Base-by-base conservation (phyloP, 208 protist species). In the Trypanosoma congolense region DNA sequence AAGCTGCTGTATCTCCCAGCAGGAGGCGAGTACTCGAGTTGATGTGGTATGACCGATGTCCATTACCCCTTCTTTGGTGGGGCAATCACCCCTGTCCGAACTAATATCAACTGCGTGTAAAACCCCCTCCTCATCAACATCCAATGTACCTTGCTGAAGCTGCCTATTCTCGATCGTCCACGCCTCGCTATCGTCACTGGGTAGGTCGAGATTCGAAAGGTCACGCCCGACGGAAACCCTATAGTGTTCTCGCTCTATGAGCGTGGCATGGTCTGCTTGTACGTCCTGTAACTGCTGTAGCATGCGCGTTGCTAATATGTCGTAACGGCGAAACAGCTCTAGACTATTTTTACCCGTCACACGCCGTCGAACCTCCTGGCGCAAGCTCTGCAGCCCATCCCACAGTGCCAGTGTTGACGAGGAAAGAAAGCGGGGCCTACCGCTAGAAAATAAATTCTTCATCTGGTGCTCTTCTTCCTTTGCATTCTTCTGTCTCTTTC, bases 241-340 rank as follows among this genome's bases (percentile, higher is more conserved):
- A 10, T 54, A 40, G 1, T 26, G 47, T 31, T 56, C 25, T 52
- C 41, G n/a, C 21, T 69, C 40, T 19, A 56, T 18, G 8, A 61
- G 46, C 24, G 35, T 29, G 26, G 46, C 48, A 22, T 57, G 55
- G 16, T 61, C 48, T 14, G 18, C 29, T 12, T 69, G 61, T 8
- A 70, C 49, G 14, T 79, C 63, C 5, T 43, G 21, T 8, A 83
- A 50, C 18, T 54, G 51, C n/a, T 61, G 44, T 26, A 87, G 54
- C 6, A 60, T 43, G n/a, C 53, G 40, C 8, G 38, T 31, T 38
- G 80, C 55, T 3, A 94, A 49, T 19, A 73, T 65, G 49, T 90
- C 80, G 60, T 91, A 94, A 22, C 63, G 47, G 8, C 62, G 53
- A 64, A 87, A 89, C 33, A 94, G 45, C 55, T 87, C 71, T 21